Base-by-base conservation (phyloP, 106 monocot genomes). In the Posidonia australis region DNA sequence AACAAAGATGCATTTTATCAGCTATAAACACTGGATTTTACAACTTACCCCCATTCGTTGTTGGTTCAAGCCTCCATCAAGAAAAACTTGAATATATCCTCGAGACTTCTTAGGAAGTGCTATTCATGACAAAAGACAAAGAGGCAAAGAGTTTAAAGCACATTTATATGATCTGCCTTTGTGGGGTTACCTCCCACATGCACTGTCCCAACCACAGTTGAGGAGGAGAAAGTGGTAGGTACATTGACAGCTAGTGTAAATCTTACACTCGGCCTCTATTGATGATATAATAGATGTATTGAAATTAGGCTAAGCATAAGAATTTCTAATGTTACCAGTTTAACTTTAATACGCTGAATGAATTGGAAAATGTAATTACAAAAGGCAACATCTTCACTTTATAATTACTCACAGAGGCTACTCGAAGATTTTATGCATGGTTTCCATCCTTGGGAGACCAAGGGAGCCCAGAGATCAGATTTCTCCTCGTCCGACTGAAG, bases 31-130 rank as follows among this genome's bases (percentile, higher is more conserved):
- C 9, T 18, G 48, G 28, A n/a, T 13, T 41, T 1, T 42, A 20
- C 16, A 51, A 26, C 44, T 58, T 66, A 78, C 71, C 63, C 71
- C 71, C 71, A 66, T 70, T 67, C 93, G 86, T 67, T 93, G 89
- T 65, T 93, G 93, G 45, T 93, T 93, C 72, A 93, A 70, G 44
- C 93, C 86, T 59, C 93, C 93, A 76, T 93, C 89, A 68, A 93
- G 92, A 78, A 88, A 93, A 20, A 93, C 92, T 75, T 93, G 88
- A 64, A 88, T 74, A 43, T 88, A 93, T 74, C 92, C 92, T 51
- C 18, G 70, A 46, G 76, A 61, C 13, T 81, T 77, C 62, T 17
- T n/a, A 58, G 85, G 83, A 0, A 79, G 44, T 22, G 46, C 92
- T 92, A 65, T 1, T 26, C 4, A 23, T 23, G 18, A 7, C 5